Evolutionary conservation across 2,329 filamentous ascomycete genomes (phyloP), one percentile per base, ranked within the genome.

Genomic region (Hymenoscyphus scutula): DNA sequence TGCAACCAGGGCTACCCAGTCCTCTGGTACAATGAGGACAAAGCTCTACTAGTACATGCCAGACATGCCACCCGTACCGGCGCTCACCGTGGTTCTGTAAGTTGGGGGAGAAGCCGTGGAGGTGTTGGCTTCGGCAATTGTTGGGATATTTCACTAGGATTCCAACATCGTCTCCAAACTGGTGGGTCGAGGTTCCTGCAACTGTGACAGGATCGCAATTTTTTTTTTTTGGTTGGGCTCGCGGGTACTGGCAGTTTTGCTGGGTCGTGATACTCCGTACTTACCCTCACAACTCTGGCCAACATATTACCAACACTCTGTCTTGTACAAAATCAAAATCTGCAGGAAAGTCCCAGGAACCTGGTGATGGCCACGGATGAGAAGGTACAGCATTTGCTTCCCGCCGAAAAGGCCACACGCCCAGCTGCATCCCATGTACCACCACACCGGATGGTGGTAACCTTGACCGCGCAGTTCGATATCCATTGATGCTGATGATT

Each of bases 151-250:
- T n/a, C n/a, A n/a, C n/a, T n/a, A n/a, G 41, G 41, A 41, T 64
- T 54, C 51, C 23, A 45, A 58, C 37, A 48, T 58, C 56, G 56
- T 58, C 56, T 58, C 56, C 56, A 58, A 48, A 7, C 38, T 29
- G 34, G 27, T 58, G 56, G 56, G 56, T 58, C 37, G 13, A 51
- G 17, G 30, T n/a, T 17, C 25, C 25, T 57, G 55, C 55, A 57
- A 57, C 55, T 8, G 38, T 51, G 25, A 58, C 56, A 30, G 56
- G 38, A 58, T 17, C n/a, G 37, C 34, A 58, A 30, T 4, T 32
- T 48, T 48, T 48, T 48, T n/a, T n/a, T n/a, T n/a, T n/a, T n/a
- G n/a, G n/a, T 25, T 2, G 37, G 38, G 55, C 17, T 23, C 19
- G 41, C 37, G 56, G 56, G 38, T 51, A 58, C 19, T 48, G 10